phyloP scores from a whole-genome alignment of 2,329 filamentous ascomycete species.

The Amphichorda felina region DNA sequence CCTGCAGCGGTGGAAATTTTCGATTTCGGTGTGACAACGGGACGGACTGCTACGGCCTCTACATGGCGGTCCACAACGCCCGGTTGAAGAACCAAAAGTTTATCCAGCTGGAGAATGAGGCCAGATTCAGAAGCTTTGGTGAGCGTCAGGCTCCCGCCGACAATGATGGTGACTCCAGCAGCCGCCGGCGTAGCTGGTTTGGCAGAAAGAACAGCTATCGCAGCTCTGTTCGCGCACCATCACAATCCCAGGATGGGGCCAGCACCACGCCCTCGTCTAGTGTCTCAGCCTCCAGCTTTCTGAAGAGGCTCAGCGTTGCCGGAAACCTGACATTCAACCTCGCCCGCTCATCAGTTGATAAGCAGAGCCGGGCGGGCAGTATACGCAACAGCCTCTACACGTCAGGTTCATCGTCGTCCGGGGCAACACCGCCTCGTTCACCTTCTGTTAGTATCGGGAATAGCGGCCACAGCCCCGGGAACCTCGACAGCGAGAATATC shows the following conservation, averaged over 20 bases:
- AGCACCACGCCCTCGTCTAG: conserved; percentile 39
- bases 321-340: conserved; percentile 70
- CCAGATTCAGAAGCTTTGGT: conserved; percentile 60
- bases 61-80: conserved; percentile 75
- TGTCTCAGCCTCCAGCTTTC: conserved; percentile 66
- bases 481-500: conserved; percentile 56
- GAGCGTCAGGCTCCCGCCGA: conserved; percentile 37
- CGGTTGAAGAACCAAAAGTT: conserved; percentile 90
- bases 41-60: conserved; percentile 71
- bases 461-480: conserved; percentile 41
- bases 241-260: conserved; percentile 61
- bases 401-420: conserved; percentile 36
- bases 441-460: conserved; percentile 45
- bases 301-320: conserved; percentile 63
- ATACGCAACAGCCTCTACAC: conserved; percentile 50
- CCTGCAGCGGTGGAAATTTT: conserved; percentile 59
- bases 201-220: conserved; percentile 55
- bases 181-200: conserved; percentile 43
- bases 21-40: conserved; percentile 76
- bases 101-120: conserved; percentile 55
- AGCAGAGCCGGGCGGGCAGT: conserved; percentile 35
- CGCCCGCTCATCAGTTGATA: conserved; percentile 62
- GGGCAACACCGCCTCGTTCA: conserved; percentile 35
- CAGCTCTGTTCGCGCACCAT: conserved; percentile 47
- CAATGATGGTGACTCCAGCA: conserved; percentile 27